phyloP scores from a whole-genome alignment of 2,329 filamentous ascomycete genomes.

The Paracamarosporium sp. region DNA sequence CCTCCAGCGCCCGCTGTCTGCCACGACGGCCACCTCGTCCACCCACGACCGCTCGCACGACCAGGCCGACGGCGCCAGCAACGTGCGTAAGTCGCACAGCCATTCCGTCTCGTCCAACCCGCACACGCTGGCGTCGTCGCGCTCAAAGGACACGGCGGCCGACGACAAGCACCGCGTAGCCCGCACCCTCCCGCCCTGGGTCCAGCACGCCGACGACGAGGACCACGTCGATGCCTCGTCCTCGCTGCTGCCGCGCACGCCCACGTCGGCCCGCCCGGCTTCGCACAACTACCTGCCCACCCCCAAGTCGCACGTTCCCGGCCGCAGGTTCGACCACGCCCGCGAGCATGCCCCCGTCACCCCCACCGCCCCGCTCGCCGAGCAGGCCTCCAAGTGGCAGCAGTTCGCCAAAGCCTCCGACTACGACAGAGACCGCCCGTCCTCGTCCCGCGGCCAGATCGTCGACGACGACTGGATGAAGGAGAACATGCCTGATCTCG shows the following conservation, averaged over 20 bases:
- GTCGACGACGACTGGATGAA: slow-evolving; percentile 56
- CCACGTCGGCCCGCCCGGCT: slow-evolving; percentile 40
- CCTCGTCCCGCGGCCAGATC: slow-evolving; percentile 40
- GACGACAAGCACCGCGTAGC: slow-evolving; percentile 44
- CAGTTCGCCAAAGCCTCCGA: slow-evolving; percentile 44
- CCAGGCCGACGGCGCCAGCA: slow-evolving; percentile 26
- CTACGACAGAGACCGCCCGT: slow-evolving; percentile 30
- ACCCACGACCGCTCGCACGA: slow-evolving; percentile 24
- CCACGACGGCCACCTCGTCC: slow-evolving; percentile 37
- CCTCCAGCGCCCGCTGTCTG: slow-evolving; percentile 40
- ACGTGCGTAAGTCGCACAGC: slow-evolving; percentile 38
- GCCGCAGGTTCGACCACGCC: slow-evolving; percentile 48
- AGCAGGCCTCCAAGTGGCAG: slow-evolving; percentile 48
- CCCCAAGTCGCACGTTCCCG: slow-evolving; percentile 46
- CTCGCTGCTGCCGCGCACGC: slow-evolving; percentile 43
- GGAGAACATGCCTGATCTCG: slow-evolving; percentile 56
- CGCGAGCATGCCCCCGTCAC: slow-evolving; percentile 47
- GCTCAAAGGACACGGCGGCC: slow-evolving; percentile 32
- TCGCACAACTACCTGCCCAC: slow-evolving; percentile 48
- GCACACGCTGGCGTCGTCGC: slow-evolving; percentile 45
- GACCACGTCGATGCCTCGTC: slow-evolving; percentile 33
- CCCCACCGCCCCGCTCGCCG: slow-evolving; percentile 39
- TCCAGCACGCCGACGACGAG: slow-evolving; percentile 43
- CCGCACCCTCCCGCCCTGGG: slow-evolving; percentile 47
- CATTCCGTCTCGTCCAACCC: slow-evolving; percentile 45